A percentile compares a stretch with the other conserved stretches of the same genome.
Conservation (phyloP, 345 rosid genomes). For the Combretum micranthum region DNA sequence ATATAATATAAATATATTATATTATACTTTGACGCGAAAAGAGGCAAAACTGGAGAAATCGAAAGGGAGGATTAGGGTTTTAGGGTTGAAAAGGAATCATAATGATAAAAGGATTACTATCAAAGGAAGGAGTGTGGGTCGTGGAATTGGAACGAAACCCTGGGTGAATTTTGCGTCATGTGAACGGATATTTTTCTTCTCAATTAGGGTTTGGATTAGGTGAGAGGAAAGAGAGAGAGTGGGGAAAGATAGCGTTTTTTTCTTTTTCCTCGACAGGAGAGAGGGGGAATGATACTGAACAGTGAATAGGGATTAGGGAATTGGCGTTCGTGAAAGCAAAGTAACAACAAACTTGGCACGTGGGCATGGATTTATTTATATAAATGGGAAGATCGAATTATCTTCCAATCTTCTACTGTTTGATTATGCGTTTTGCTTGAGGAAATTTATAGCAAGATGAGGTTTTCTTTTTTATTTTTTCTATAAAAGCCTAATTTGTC, state of each 20-base stretch:
- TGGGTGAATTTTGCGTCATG: background rate
- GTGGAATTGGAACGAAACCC: background rate
- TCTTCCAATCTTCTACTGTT: too few relatives aligned
- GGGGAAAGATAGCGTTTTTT: too few relatives aligned
- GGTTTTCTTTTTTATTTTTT: too few relatives aligned
- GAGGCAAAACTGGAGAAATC: background rate
- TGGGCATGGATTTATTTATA: too few relatives aligned
- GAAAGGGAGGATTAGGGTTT: conserved; percentile 11
- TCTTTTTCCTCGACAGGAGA: background rate
- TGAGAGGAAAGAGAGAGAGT: too few relatives aligned
- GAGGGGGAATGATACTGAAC: background rate
- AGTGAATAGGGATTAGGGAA: background rate
- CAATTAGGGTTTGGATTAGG: background rate
- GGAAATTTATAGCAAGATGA: too few relatives aligned
- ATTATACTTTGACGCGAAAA: background rate
- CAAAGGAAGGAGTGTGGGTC: conserved; percentile 1
- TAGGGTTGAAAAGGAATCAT: background rate
- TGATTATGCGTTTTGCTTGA: too few relatives aligned
- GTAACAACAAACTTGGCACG: too few relatives aligned
- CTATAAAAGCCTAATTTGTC: too few relatives aligned
- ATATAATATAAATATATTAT: background rate
- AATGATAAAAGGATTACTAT: background rate
- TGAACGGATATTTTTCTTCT: conserved; percentile 17
- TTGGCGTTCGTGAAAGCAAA: too few relatives aligned
- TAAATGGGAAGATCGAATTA: too few relatives aligned